phyloP scores from a whole-genome alignment of 176 grass and related monocot species.

The Lolium rigidum region DNA sequence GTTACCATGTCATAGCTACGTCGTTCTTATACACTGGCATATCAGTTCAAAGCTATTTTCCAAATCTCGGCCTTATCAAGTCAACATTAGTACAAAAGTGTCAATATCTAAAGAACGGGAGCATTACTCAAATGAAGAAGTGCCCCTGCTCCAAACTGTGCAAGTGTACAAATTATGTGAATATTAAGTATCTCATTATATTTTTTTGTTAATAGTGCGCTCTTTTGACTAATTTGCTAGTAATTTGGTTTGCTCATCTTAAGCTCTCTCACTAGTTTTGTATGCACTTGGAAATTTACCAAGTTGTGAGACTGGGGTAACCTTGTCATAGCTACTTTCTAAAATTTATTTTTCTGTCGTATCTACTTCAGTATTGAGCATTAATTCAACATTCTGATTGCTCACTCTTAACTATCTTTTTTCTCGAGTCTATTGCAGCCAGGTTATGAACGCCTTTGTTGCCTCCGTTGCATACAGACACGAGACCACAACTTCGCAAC shows the following conservation, averaged over 20 bases:
- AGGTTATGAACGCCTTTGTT: conserved; percentile 77
- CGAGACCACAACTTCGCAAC: conserved; percentile 81
- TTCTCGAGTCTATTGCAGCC: conserved; percentile 49
- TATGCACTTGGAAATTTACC: background rate
- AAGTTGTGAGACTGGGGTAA: background rate
- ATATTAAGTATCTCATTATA: no score
- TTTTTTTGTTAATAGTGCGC: background rate
- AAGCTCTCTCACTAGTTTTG: background rate
- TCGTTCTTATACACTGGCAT: no score
- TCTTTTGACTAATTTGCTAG: background rate
- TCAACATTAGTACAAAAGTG: no score
- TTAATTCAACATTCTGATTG: background rate
- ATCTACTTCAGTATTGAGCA: background rate
- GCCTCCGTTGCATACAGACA: conserved; percentile 78
- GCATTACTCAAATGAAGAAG: no score
- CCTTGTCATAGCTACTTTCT: background rate
- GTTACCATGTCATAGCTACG: background rate
- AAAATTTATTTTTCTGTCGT: background rate
- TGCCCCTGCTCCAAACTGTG: no score
- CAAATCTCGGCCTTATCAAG: no score
- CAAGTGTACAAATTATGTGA: no score
- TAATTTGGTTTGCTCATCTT: background rate
- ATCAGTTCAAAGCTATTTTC: no score
- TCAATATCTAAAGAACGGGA: no score
- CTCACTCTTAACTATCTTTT: background rate